Evolutionary conservation across 805 yeast species (phyloP).

Genomic region (Schwanniomyces vanrijiae): DNA sequence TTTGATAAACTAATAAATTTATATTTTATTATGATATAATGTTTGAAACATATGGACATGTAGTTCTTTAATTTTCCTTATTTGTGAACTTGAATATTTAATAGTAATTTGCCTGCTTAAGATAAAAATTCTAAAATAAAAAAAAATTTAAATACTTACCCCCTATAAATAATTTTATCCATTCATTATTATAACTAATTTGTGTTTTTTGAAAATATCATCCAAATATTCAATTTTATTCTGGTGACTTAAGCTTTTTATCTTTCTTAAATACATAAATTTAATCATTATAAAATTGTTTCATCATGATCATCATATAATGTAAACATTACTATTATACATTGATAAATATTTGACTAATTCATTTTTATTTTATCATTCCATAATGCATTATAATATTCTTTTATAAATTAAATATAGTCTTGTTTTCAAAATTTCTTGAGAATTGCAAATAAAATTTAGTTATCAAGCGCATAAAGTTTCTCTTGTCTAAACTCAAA

Average conservation of each 20-base stretch:
- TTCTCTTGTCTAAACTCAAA: neutral
- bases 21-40: too few species aligned
- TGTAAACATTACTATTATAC: neutral
- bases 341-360: neutral
- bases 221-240: neutral
- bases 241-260: too few species aligned
- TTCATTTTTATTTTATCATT: neutral
- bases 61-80: neutral
- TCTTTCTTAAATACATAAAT: too few species aligned
- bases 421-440: neutral
- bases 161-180: neutral
- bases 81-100: neutral
- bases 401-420: neutral
- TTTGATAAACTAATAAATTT: neutral
- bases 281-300: too few species aligned
- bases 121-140: too few species aligned
- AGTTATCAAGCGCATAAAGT: neutral
- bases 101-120: neutral
- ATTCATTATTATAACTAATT: neutral
- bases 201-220: neutral
- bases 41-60: neutral
- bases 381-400: neutral
- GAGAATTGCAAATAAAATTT: neutral
- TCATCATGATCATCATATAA: neutral
- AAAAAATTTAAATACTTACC: too few species aligned